Percentiles rank a stretch among this genome's conserved stretches.
Conservation (phyloP, 2,329 filamentous ascomycete species). For the Penicillium vulpinum region DNA sequence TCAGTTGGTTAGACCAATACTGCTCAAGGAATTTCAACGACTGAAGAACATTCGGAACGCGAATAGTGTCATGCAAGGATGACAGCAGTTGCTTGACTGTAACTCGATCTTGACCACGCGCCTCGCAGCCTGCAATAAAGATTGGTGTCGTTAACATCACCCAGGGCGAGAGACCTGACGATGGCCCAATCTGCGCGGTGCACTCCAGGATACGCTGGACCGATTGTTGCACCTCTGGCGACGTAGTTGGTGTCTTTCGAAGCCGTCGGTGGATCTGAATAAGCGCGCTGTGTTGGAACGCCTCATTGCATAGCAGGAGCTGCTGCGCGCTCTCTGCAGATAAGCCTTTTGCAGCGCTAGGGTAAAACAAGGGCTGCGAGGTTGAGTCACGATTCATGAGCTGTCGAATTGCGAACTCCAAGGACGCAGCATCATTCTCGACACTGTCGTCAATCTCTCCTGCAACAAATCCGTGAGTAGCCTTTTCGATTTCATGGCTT, state of each 20-base stretch:
- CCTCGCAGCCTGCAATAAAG: conserved; percentile 47
- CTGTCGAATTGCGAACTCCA: conserved; percentile 37
- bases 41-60: conserved; percentile 45
- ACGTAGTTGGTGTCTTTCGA: conserved; percentile 32
- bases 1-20: conserved; percentile 36
- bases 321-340: conserved; percentile 36
- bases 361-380: conserved; percentile 37
- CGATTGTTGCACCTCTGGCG: conserved; percentile 36
- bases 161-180: conserved; percentile 43
- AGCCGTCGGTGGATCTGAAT: conserved; percentile 46
- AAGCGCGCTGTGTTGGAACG: conserved; percentile 46
- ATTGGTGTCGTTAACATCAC: conserved; percentile 46
- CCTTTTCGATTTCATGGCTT: conserved; percentile 22
- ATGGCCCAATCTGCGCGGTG: conserved; percentile 40
- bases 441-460: conserved; percentile 23
- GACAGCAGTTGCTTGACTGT: conserved; percentile 35
- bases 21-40: conserved; percentile 44
- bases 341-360: conserved; percentile 36
- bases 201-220: conserved; percentile 43
- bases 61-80: conserved; percentile 41
- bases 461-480: conserved; percentile 12
- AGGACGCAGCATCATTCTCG: conserved; percentile 31
- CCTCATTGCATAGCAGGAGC: conserved; percentile 44
- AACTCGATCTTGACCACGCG: conserved; percentile 38
- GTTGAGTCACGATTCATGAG: conserved; percentile 36